Base-by-base conservation (phyloP, 2,329 filamentous ascomycete genomes). In the Fusarium subtropicale region DNA sequence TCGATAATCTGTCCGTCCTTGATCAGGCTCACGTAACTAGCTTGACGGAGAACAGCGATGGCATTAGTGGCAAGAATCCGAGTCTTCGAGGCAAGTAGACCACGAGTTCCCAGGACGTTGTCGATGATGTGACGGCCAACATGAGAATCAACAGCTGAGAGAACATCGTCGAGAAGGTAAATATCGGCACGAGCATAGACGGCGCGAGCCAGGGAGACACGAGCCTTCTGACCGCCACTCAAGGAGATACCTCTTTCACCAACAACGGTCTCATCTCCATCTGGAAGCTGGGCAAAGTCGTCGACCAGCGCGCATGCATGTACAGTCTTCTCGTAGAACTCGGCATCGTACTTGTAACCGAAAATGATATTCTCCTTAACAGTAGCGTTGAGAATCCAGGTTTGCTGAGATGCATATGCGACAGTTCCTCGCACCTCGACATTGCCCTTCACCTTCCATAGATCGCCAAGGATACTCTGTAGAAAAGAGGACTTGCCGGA, bases 311-410 rank as follows among this genome's bases (percentile, higher is more conserved):
- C 96, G 78, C 97, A 99, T 41, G 96, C 95, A 77, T 93, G 90
- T 52, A 99, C 86, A 1, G 95, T 97, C 75, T 92, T 90, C 58
- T 98, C 93, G 81, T 99, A 99, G 80, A 99, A 99, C 31, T 91
- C 87, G 7, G 94, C 90, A 79, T 99, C 95, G 84, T 92, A 97
- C 47, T 93, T 90, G 80, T 99, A 94, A 3, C 96, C 96, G 76
- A 99, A 99, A 7, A 97, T 86, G 72, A 99, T 97, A 77, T 99
- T 99, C 77, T 99, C 96, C 74, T 94, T 93, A 59, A 99, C 94
- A 31, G 92, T 97, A 11, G 96, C 96, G 77, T 99, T 99, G 90
- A 98, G 95, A 54, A 99, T 92, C 96, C 97, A 99, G 22, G 94
- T 85, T 75, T 92, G 90, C 79, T 99, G 97, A 18, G 94, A 92